A percentile compares a stretch with the other conserved stretches of the same genome.
phyloP scores from a whole-genome alignment of 192 early-diverging fungal species.

The Rhizoclosmatium globosum region DNA sequence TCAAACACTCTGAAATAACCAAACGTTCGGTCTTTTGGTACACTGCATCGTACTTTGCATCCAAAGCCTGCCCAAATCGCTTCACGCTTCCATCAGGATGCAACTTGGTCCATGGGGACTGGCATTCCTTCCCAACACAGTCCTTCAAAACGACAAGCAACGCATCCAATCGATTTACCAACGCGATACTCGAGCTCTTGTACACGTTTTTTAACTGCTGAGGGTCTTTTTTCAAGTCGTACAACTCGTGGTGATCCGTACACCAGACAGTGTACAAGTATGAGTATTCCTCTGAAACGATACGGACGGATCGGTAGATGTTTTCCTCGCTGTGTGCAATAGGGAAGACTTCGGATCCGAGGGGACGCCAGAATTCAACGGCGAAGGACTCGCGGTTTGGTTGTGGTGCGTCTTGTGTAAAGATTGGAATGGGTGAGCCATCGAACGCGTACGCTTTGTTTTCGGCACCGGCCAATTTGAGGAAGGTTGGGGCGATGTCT shows the following conservation, averaged over 20 bases:
- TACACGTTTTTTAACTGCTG: constrained; percentile 66
- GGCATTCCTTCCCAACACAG: constrained; percentile 63
- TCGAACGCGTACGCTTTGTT: constrained; percentile 56
- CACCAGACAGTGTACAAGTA: constrained; percentile 34
- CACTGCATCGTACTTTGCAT: constrained; percentile 55
- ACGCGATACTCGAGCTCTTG: constrained; percentile 28
- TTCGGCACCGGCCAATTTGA: constrained; percentile 57
- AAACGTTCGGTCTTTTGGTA: constrained; percentile 18
- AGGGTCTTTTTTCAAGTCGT: constrained; percentile 63
- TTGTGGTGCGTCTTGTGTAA: constrained; percentile 36
- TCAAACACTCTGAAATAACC: constrained; percentile 16
- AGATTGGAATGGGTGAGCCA: constrained; percentile 64
- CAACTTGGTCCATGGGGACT: constrained; percentile 64
- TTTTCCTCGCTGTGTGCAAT: constrained; percentile 14
- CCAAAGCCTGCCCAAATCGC: constrained; percentile 55
- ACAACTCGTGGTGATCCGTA: constrained; percentile 37
- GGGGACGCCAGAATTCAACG: constrained; percentile 27
- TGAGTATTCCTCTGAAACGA: constrained; percentile 16
- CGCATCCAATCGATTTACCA: constrained; percentile 68
- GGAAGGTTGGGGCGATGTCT: constrained; percentile 68
- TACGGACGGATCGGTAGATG: constrained; percentile 6
- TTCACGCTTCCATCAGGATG: constrained; percentile 50
- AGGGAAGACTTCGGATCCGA: constrained; percentile 1
- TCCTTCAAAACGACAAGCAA: constrained; percentile 43
- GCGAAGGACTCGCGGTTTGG: constrained; percentile 36